These are phyloP conservation scores for Breviolum minutum DNA, from an alignment of 73 alveolate genomes.

Conservation along the genomic window DNA sequence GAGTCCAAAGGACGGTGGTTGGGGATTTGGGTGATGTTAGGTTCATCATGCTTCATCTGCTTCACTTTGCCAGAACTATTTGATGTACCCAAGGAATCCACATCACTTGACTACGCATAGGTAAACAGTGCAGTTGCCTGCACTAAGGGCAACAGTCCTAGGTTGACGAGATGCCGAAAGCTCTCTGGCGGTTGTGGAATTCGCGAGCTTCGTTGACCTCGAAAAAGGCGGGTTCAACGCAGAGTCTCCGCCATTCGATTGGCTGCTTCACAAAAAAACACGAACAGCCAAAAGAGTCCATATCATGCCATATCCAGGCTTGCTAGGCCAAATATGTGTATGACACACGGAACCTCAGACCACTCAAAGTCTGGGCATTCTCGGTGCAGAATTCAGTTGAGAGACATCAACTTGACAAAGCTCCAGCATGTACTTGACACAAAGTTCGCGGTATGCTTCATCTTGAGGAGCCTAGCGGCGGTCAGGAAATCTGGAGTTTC, in stretches of 20 bases:
- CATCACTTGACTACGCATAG: no score
- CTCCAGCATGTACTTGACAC: conserved; percentile 80
- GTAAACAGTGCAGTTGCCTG: background rate
- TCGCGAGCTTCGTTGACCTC: conserved; percentile 79
- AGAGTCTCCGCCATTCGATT: no score
- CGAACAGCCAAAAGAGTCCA: no score
- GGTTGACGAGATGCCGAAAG: conserved; percentile 37
- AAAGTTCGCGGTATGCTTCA: conserved; percentile 69
- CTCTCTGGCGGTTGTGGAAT: conserved; percentile 86
- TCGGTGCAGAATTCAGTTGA: background rate
- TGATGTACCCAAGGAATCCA: no score
- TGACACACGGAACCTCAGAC: no score
- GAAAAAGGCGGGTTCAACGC: no score
- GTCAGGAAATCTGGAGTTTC: background rate
- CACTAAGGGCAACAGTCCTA: background rate
- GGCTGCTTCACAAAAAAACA: no score
- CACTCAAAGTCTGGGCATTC: background rate
- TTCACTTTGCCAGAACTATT: no score
- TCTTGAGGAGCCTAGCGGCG: conserved; percentile 18
- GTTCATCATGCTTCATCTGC: no score
- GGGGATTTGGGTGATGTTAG: no score
- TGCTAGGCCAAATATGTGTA: no score
- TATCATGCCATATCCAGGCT: no score
- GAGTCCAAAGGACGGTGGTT: background rate
- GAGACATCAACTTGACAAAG: conserved; percentile 36